Conservation (phyloP, 805 yeast genomes). For the Priceomyces melissophilus region DNA sequence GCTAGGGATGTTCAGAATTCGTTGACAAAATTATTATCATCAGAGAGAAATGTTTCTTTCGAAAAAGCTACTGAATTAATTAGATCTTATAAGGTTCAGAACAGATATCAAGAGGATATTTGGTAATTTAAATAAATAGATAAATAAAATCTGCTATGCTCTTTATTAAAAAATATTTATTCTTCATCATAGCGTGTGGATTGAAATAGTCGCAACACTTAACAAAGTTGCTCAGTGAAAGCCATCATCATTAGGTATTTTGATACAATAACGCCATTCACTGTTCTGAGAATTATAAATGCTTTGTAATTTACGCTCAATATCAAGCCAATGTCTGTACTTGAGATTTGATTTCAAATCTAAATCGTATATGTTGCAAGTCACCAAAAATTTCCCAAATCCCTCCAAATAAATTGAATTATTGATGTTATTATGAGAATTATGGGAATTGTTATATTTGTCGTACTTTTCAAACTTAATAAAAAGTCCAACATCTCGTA, state of each 20-base stretch:
- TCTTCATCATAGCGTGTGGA: slow-evolving; percentile 1
- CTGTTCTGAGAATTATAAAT: slow-evolving; percentile 30
- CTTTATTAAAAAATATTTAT: slow-evolving; percentile 1
- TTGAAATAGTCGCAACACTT: neutral
- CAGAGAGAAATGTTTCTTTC: slow-evolving; percentile 58
- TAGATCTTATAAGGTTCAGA: slow-evolving; percentile 75
- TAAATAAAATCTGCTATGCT: neutral
- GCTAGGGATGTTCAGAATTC: slow-evolving; percentile 87
- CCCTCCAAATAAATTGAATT: slow-evolving; percentile 22
- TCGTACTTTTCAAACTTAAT: slow-evolving; percentile 34
- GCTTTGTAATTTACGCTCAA: slow-evolving; percentile 36
- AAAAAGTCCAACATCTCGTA: slow-evolving; percentile 56
- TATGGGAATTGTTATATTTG: slow-evolving; percentile 24
- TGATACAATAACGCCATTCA: slow-evolving; percentile 28
- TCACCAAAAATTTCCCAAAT: slow-evolving; percentile 24
- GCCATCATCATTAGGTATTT: slow-evolving; percentile 4
- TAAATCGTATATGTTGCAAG: slow-evolving; percentile 44
- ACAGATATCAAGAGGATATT: slow-evolving; percentile 95
- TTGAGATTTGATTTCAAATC: slow-evolving; percentile 46
- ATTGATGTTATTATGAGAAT: slow-evolving; percentile 26
- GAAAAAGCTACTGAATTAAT: slow-evolving; percentile 74
- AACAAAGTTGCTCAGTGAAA: neutral
- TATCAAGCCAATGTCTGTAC: slow-evolving; percentile 43
- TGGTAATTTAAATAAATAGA: slow-evolving; percentile 53
- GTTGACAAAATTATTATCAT: slow-evolving; percentile 57